Evolutionary conservation across 2,329 filamentous ascomycete species (phyloP), one percentile per base, ranked within the genome.

Genomic region (Sordariomycetes sp.): DNA sequence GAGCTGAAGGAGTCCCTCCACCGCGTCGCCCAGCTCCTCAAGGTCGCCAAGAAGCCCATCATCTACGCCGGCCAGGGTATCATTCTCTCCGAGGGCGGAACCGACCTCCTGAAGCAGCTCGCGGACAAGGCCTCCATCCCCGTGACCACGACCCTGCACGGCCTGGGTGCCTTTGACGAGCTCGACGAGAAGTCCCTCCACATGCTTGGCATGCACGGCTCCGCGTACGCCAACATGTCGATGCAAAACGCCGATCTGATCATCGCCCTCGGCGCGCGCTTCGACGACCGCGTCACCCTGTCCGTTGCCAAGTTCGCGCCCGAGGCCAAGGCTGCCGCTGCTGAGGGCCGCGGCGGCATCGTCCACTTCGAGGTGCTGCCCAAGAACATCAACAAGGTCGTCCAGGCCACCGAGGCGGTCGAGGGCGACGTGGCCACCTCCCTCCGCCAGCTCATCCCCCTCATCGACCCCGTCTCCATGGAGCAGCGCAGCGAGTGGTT

Each of bases 301-400:
- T 83, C 72, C 55, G 70, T 95, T 34, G 60, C 76, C 48, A 93
- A 90, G 57, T 98, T 96, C 46, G 92, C 88, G 1, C 92, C 92
- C 4, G 76, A 75, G 34, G 92, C 92, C 29, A 92, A 84, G 63
- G 75, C 78, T 11, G 92, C 92, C 1, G 90, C 86, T 5, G 69
- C 74, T 9, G 85, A 94, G 64, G 79, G 79, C 35, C 83, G 87
- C 42, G 92, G 92, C 49, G 92, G 92, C 51, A 96, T 98, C 49
- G 75, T 96, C 12, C 90, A 98, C 61, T 96, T 96, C 51, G 90
- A 96, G 57, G 90, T 98, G 50, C 83, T 96, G 82, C 90, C 92
- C 49, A 98, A 98, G 79, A 96, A 98, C 69, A 96, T 96, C 66
- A 96, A 96, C 78, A 98, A 96, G 74, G 88, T 96, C 27, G 83